Percentiles rank a stretch among this genome's conserved stretches.
Evolutionary conservation across 2,329 filamentous ascomycete species (phyloP).

Genomic region (Ascochyta rabiei): DNA sequence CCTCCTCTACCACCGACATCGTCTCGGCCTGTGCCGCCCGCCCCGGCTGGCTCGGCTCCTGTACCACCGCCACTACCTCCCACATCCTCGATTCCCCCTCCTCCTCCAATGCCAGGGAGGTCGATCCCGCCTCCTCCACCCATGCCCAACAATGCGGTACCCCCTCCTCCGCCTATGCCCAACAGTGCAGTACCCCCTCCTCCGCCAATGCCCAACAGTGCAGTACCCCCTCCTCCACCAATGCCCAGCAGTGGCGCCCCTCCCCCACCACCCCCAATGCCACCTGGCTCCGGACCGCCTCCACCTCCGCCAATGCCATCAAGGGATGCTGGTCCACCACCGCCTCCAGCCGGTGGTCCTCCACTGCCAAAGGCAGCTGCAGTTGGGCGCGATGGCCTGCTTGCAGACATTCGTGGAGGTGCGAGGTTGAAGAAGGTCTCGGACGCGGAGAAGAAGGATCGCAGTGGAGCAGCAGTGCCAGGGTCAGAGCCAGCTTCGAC

Average conservation of each 20-base stretch:
- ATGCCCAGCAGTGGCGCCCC: slow-evolving; percentile 42
- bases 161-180: slow-evolving; percentile 46
- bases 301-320: slow-evolving; percentile 49
- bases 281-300: slow-evolving; percentile 39
- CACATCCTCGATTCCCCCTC: slow-evolving; percentile 41
- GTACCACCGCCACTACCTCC: slow-evolving; percentile 35
- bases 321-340: slow-evolving; percentile 38
- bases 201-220: slow-evolving; percentile 37
- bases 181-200: slow-evolving; percentile 49
- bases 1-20: slow-evolving; percentile 39
- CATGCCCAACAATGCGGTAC: slow-evolving; percentile 28
- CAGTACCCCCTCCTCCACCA: slow-evolving; percentile 43
- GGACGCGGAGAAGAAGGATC: slow-evolving; percentile 70
- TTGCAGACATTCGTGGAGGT: slow-evolving; percentile 73
- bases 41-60: slow-evolving; percentile 30
- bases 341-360: slow-evolving; percentile 41
- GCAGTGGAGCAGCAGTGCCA: slow-evolving; percentile 68
- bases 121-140: slow-evolving; percentile 41
- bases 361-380: slow-evolving; percentile 47
- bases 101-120: slow-evolving; percentile 39
- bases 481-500: slow-evolving; percentile 56
- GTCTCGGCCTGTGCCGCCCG: slow-evolving; percentile 32
- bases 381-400: slow-evolving; percentile 63
- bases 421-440: slow-evolving; percentile 76
- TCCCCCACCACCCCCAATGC: slow-evolving; percentile 52